Conservation (phyloP, 129 eudicot genomes). For the Centaurea solstitialis region DNA sequence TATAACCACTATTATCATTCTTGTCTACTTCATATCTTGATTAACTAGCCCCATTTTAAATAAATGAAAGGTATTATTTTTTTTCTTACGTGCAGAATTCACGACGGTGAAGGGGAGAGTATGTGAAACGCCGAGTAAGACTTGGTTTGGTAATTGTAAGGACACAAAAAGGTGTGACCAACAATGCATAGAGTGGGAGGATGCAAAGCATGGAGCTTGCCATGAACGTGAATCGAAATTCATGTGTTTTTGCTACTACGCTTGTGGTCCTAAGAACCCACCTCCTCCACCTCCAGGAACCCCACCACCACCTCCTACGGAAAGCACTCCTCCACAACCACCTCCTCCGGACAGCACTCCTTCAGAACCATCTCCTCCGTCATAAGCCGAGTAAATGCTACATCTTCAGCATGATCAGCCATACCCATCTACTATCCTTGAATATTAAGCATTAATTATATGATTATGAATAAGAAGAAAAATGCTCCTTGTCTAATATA, state of each 20-base stretch:
- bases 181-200: background rate
- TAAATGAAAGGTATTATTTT: background rate
- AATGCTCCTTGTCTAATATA: background rate
- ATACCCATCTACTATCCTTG: no score
- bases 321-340: background rate
- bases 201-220: slow-evolving; percentile 5
- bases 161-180: background rate
- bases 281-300: background rate
- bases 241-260: slow-evolving; percentile 1
- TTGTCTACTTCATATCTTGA: background rate
- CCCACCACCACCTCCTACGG: background rate
- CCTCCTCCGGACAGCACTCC: background rate
- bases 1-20: background rate
- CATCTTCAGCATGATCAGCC: background rate
- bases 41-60: background rate
- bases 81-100: background rate
- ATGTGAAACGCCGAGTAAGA: background rate
- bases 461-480: no score
- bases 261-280: background rate
- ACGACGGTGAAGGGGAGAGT: background rate
- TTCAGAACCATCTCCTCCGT: background rate
- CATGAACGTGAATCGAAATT: background rate
- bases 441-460: background rate
- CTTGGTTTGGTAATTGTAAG: background rate
- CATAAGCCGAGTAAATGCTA: background rate